These are phyloP conservation scores for Lachancea fermentati DNA, from an alignment of 805 yeast genomes.

Conservation along the genomic window DNA sequence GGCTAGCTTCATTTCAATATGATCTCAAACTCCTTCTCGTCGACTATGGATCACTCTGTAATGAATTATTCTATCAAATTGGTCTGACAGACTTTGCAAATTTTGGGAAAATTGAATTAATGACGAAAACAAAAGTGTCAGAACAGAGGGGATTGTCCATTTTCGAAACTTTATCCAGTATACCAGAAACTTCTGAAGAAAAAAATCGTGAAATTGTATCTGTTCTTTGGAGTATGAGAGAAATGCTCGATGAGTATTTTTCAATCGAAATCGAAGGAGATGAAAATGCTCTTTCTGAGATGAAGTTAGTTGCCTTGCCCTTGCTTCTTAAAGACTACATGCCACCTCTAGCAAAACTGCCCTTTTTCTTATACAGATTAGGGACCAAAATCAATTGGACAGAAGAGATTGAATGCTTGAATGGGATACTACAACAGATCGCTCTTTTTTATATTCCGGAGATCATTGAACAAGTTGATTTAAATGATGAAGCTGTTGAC, in stretches of 20 bases:
- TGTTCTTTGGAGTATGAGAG: slow-evolving; percentile 46
- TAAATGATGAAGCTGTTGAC: slow-evolving; percentile 14
- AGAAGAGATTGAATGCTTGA: slow-evolving; percentile 63
- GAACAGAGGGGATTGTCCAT: slow-evolving; percentile 13
- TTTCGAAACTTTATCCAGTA: slow-evolving; percentile 13
- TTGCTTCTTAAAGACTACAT: slow-evolving; percentile 55
- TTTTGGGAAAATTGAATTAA: slow-evolving; percentile 56
- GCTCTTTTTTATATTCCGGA: slow-evolving; percentile 73
- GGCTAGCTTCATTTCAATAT: slow-evolving; percentile 80
- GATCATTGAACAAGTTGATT: slow-evolving; percentile 26
- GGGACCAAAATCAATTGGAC: slow-evolving; percentile 57
- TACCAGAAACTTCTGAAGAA: slow-evolving; percentile 17
- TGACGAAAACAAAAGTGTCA: slow-evolving; percentile 18
- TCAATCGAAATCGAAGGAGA: slow-evolving; percentile 38
- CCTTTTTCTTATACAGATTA: slow-evolving; percentile 58
- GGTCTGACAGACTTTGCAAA: slow-evolving; percentile 75
- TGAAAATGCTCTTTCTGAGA: slow-evolving; percentile 28
- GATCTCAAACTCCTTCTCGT: slow-evolving; percentile 72
- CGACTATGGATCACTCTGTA: slow-evolving; percentile 67
- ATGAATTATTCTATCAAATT: slow-evolving; percentile 74
- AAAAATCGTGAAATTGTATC: slow-evolving; percentile 24
- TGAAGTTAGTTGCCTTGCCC: slow-evolving; percentile 52
- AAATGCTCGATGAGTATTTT: slow-evolving; percentile 82
- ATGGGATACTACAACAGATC: slow-evolving; percentile 58
- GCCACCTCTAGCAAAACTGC: slow-evolving; percentile 61